Conservation (phyloP, 192 early-diverging fungal genomes). For the Coemansia sp. region DNA sequence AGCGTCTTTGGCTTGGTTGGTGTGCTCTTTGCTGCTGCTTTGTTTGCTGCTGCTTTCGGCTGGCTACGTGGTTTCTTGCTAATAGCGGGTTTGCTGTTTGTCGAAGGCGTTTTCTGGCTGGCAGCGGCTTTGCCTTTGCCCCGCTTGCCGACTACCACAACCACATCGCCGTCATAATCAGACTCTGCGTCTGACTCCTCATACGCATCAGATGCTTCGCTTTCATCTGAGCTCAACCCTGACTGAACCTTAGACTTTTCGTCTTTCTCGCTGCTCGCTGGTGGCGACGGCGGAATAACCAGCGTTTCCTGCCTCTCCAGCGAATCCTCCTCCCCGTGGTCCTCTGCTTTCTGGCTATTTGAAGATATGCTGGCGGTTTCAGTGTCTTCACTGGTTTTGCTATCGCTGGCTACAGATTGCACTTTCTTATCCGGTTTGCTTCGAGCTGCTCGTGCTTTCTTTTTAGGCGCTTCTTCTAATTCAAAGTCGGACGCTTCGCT, state of each 20-base stretch:
- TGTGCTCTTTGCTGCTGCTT: not conserved
- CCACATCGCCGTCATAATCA: constrained; percentile 11
- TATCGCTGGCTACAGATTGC: no score
- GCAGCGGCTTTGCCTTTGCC: not conserved
- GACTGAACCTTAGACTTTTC: not conserved
- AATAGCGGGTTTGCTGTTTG: not conserved
- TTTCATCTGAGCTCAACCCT: no score
- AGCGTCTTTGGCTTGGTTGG: constrained; percentile 3
- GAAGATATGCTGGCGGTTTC: no score
- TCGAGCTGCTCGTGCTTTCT: no score
- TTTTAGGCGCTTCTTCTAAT: constrained; percentile 6
- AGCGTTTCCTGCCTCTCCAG: no score
- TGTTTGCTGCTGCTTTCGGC: not conserved
- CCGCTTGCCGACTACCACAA: constrained; percentile 10
- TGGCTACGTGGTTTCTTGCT: constrained; percentile 1
- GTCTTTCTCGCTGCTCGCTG: not conserved
- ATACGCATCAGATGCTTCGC: constrained; percentile 4
- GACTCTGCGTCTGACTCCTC: constrained; percentile 4
- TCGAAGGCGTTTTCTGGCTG: not conserved
- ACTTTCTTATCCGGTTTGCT: no score
- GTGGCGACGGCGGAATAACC: no score
- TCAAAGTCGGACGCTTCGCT: constrained; percentile 41
- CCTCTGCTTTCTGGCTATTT: no score
- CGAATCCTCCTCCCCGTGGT: no score
- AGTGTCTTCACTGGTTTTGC: no score